Conservation (phyloP, 2,329 filamentous ascomycete species). For the Polychaeton citri region DNA sequence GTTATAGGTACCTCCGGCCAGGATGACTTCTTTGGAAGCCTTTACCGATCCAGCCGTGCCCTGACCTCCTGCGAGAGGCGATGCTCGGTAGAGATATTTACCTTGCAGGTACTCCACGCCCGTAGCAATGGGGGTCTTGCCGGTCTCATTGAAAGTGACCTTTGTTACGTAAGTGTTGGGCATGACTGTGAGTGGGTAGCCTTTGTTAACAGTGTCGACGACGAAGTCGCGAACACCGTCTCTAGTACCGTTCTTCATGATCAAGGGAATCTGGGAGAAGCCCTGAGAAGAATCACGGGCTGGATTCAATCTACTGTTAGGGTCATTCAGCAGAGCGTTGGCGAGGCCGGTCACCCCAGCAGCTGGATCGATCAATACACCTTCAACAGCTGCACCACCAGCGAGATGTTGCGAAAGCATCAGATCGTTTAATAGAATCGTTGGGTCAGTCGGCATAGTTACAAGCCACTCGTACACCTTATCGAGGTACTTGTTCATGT, state of each 20-base stretch:
- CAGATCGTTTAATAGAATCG: slow-evolving; percentile 62
- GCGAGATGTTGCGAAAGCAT: slow-evolving; percentile 51
- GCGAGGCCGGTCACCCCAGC: slow-evolving; percentile 31
- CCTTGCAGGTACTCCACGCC: slow-evolving; percentile 42
- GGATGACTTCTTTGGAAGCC: slow-evolving; percentile 34
- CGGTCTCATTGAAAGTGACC: slow-evolving; percentile 50
- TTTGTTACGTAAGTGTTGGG: slow-evolving; percentile 54
- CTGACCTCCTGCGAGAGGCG: too few species aligned
- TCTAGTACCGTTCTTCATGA: slow-evolving; percentile 33
- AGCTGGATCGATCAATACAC: slow-evolving; percentile 21
- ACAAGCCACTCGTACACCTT: slow-evolving; percentile 56
- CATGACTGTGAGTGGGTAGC: slow-evolving; percentile 54
- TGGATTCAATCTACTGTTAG: slow-evolving; percentile 17
- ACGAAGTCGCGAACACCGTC: too few species aligned
- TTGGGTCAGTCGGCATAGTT: slow-evolving; percentile 55
- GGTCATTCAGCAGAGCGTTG: slow-evolving; percentile 35
- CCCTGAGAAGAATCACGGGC: slow-evolving; percentile 34
- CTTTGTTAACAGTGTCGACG: slow-evolving; percentile 45
- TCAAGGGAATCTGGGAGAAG: slow-evolving; percentile 46
- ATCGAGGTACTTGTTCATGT: too few species aligned
- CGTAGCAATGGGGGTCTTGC: slow-evolving; percentile 53
- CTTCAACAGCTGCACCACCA: slow-evolving; percentile 55
- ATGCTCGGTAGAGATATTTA: too few species aligned
- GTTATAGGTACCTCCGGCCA: slow-evolving; percentile 37
- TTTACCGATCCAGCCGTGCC: slow-evolving; percentile 25